Evolutionary conservation across 805 yeast species (phyloP).

Genomic region (Ogataea neopini): DNA sequence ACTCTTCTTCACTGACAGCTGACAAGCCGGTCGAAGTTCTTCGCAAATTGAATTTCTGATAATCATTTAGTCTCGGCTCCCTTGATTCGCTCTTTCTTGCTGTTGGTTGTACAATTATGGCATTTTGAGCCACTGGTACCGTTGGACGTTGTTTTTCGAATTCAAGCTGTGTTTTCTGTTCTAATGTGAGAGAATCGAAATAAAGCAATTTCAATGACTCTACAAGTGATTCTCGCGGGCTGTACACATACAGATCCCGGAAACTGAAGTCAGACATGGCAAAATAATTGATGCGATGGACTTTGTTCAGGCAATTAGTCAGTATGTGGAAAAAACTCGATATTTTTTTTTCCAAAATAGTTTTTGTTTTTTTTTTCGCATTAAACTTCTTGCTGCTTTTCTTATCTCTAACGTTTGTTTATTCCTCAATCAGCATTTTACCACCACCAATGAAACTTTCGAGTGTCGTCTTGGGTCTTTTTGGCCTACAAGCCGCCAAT

Average conservation of each 20-base stretch:
- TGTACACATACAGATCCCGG: slow-evolving; percentile 50
- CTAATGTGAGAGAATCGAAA: slow-evolving; percentile 53
- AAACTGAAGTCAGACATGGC: slow-evolving; percentile 15
- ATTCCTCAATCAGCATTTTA: background rate
- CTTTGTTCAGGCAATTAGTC: too few relatives aligned
- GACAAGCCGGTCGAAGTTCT: slow-evolving; percentile 47
- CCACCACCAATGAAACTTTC: background rate
- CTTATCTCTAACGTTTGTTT: background rate
- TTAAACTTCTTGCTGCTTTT: too few relatives aligned
- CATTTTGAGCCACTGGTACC: background rate
- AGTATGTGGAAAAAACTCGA: background rate
- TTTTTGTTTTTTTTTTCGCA: background rate
- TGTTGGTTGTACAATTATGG: slow-evolving; percentile 17
- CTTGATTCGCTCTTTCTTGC: slow-evolving; percentile 11
- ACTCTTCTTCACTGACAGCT: slow-evolving; percentile 55
- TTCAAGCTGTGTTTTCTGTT: slow-evolving; percentile 27
- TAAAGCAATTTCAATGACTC: slow-evolving; percentile 51
- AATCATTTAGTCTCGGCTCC: slow-evolving; percentile 15
- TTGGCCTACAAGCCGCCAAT: background rate
- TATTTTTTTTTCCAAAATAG: too few relatives aligned
- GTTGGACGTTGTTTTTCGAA: slow-evolving; percentile 11
- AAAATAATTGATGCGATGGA: too few relatives aligned
- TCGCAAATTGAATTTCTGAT: slow-evolving; percentile 49
- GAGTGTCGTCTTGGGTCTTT: background rate
- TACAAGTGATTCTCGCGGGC: slow-evolving; percentile 41